A percentile compares a stretch with the other conserved stretches of the same genome.
Conservation (phyloP, 306 rosid species). For the Vicia villosa region DNA sequence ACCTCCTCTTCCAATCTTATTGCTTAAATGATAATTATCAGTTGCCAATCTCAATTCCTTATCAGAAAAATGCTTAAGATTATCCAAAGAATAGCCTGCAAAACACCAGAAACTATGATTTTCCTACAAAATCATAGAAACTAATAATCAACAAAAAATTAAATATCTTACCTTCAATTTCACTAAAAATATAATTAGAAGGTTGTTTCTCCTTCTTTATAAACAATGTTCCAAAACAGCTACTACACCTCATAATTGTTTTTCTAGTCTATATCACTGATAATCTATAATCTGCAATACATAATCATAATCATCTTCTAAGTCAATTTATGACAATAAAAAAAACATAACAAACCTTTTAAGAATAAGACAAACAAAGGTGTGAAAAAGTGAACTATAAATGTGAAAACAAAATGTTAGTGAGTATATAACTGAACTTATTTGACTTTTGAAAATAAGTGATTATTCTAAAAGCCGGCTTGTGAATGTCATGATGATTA, state of each 20-base stretch:
- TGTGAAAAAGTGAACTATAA: not conserved
- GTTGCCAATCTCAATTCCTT: conserved; percentile 75
- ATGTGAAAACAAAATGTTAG: not conserved
- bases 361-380: not conserved
- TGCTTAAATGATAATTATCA: conserved; percentile 60
- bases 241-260: conserved; percentile 7
- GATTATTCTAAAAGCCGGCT: conserved; percentile 1
- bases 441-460: not conserved
- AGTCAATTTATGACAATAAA: not conserved
- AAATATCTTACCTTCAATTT: conserved; percentile 43
- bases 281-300: not conserved
- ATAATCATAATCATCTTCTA: not conserved
- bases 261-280: not conserved
- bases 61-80: conserved; percentile 61
- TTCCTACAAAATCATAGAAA: conserved; percentile 12
- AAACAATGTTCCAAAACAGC: not conserved
- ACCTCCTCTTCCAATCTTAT: conserved; percentile 89
- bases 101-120: conserved; percentile 32
- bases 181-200: conserved; percentile 33
- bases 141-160: not conserved
- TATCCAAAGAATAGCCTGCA: conserved; percentile 56
- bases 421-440: not conserved
- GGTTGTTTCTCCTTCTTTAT: not conserved
- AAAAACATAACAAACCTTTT: not conserved
- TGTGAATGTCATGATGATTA: not conserved